A percentile compares a stretch with the other conserved stretches of the same genome.
Evolutionary conservation across 108 stramenopile species (phyloP).

Genomic region (Nitzschia inconspicua): DNA sequence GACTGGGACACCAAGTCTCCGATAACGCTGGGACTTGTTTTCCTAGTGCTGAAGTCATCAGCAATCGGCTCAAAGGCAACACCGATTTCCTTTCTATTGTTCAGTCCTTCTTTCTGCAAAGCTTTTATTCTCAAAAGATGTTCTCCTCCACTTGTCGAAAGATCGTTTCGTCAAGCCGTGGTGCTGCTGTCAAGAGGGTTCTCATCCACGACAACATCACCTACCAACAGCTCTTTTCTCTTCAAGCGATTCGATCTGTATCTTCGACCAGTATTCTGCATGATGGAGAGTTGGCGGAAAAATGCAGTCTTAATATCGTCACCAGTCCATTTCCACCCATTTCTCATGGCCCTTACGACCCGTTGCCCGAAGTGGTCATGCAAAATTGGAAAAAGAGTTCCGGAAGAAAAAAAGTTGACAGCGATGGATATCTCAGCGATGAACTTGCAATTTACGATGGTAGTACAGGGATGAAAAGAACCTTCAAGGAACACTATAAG

Average conservation of each 20-base stretch:
- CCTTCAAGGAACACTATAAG: conserved; percentile 61
- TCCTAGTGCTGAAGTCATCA: too few species aligned
- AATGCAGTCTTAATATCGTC: conserved; percentile 20
- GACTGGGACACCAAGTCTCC: too few species aligned
- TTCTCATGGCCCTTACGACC: conserved; percentile 23
- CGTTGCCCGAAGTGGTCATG: conserved; percentile 64
- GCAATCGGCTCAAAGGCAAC: too few species aligned
- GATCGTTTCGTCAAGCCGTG: too few species aligned
- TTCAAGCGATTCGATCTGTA: conserved; percentile 8
- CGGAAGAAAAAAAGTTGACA: background rate
- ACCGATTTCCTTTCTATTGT: too few species aligned
- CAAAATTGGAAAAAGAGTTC: conserved; percentile 33
- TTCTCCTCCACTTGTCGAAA: too few species aligned
- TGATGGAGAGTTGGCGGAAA: conserved; percentile 30
- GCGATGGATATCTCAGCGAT: conserved; percentile 23
- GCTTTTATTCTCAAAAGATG: too few species aligned
- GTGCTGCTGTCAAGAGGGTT: too few species aligned
- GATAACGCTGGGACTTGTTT: too few species aligned
- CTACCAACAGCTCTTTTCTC: too few species aligned
- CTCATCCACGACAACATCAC: too few species aligned
- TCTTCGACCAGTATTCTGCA: conserved; percentile 3
- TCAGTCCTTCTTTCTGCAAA: too few species aligned
- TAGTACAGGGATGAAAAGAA: conserved; percentile 63
- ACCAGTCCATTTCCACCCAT: conserved; percentile 66
- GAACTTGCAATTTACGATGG: conserved; percentile 77